These are phyloP conservation scores for Quercus phellos DNA, from an alignment of 331 rosid genomes.

Conservation along the genomic window DNA sequence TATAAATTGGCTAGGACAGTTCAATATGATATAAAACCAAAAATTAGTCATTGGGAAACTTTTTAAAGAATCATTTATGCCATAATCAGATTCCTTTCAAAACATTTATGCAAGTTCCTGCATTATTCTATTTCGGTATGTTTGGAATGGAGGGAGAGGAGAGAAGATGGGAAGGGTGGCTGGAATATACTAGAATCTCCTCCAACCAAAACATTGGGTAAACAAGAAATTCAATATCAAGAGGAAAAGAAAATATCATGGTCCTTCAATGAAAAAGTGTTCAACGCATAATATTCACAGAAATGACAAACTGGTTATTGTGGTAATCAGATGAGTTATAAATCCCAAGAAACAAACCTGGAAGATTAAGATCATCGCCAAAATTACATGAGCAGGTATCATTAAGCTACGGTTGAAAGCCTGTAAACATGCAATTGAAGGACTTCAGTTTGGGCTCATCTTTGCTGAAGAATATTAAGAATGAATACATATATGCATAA, in stretches of 20 bases:
- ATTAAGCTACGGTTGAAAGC: slow-evolving; percentile 76
- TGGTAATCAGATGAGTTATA: background rate
- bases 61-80: background rate
- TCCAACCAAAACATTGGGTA: too few species aligned
- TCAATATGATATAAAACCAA: background rate
- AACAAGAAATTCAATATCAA: too few species aligned
- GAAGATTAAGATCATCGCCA: slow-evolving; percentile 61
- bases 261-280: background rate
- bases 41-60: background rate
- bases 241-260: too few species aligned
- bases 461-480: background rate
- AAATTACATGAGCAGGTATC: slow-evolving; percentile 66
- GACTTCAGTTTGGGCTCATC: background rate
- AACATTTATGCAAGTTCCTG: background rate
- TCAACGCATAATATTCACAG: background rate
- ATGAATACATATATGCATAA: background rate
- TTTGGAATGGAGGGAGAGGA: too few species aligned
- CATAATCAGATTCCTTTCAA: background rate
- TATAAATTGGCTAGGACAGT: background rate
- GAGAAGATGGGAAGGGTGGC: too few species aligned
- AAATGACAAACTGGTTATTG: slow-evolving; percentile 1
- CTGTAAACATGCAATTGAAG: slow-evolving; percentile 42
- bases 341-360: slow-evolving; percentile 56
- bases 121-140: background rate
- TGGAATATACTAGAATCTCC: too few species aligned